These are phyloP conservation scores for Suhomyces taliae DNA, from an alignment of 1,139 yeast species.

Conservation along the genomic window DNA sequence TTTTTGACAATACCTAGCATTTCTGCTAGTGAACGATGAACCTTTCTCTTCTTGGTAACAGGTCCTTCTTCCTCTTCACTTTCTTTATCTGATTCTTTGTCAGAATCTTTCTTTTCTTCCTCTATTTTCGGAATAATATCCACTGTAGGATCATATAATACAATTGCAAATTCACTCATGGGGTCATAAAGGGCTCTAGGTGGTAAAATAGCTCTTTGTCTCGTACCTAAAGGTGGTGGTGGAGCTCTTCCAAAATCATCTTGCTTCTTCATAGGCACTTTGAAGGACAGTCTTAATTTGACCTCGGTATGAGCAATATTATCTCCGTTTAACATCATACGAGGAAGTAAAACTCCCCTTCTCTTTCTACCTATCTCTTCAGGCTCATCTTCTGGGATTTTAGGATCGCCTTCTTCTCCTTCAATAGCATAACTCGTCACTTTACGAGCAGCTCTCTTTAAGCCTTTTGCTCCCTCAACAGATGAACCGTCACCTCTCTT, in stretches of 20 bases:
- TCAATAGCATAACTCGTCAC: constrained; percentile 30
- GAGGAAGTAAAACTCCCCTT: constrained; percentile 54
- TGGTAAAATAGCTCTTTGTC: constrained; percentile 64
- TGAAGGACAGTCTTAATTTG: constrained; percentile 43
- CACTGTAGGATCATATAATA: constrained; percentile 90
- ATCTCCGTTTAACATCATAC: constrained; percentile 35
- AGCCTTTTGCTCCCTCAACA: constrained; percentile 18
- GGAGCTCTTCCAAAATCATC: constrained; percentile 35
- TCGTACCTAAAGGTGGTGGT: constrained; percentile 76
- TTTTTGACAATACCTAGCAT: constrained; percentile 68
- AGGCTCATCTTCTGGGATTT: constrained; percentile 22
- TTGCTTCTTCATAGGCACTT: constrained; percentile 48
- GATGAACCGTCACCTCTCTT: constrained; percentile 18
- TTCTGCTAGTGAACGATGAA: constrained; percentile 74
- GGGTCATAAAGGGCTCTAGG: constrained; percentile 96
- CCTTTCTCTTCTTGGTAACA: constrained; percentile 29
- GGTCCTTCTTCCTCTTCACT: constrained; percentile 18
- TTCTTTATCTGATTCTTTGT: constrained; percentile 17
- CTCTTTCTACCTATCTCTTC: constrained; percentile 25
- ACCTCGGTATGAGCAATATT: constrained; percentile 30
- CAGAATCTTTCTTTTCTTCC: constrained; percentile 36
- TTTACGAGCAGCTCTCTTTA: constrained; percentile 31
- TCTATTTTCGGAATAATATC: constrained; percentile 57
- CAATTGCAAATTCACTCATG: constrained; percentile 88
- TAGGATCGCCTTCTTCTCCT: constrained; percentile 18